Percentiles rank a stretch among this genome's conserved stretches.
Evolutionary conservation across 768 basidiomycete species (phyloP).

Genomic region (Boletus eberwhitei): DNA sequence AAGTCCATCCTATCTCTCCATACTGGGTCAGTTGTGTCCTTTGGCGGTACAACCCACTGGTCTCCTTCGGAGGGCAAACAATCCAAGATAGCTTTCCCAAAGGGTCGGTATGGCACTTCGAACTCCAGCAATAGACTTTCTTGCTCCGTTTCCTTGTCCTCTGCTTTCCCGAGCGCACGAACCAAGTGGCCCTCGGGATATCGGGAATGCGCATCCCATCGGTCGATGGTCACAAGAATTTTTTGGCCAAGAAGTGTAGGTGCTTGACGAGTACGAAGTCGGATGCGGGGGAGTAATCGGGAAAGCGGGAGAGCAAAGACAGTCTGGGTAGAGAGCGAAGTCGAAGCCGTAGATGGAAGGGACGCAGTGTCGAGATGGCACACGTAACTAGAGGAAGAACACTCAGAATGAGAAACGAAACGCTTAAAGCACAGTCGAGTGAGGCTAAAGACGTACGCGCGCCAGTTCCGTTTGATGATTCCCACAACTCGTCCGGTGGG

Average conservation of each 20-base stretch:
- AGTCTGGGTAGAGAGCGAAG: conserved; percentile 82
- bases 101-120: conserved; percentile 93
- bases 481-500: conserved; percentile 93
- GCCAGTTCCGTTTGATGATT: conserved; percentile 92
- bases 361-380: conserved; percentile 93
- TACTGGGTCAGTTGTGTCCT: conserved; percentile 43
- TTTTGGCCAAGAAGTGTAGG: conserved; percentile 86
- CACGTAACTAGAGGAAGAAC: conserved; percentile 59
- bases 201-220: conserved; percentile 82
- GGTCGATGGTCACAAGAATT: conserved; percentile 92
- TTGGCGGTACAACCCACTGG: conserved; percentile 87
- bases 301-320: conserved; percentile 95
- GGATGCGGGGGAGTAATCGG: conserved; percentile 86
- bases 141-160: conserved; percentile 94
- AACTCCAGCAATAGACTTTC: conserved; percentile 92
- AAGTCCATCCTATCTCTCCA: conserved; percentile 91
- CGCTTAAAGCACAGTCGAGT: background rate
- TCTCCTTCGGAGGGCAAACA: conserved; percentile 91
- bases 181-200: conserved; percentile 99
- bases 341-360: conserved; percentile 70
- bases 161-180: conserved; percentile 83
- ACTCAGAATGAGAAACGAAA: background rate
- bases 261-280: conserved; percentile 92
- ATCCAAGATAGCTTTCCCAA: conserved; percentile 90
- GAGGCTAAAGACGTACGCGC: conserved; percentile 59